A percentile compares a stretch with the other conserved stretches of the same genome.
phyloP scores from a whole-genome alignment of 352 stramenopile genomes.

The Globisporangium parvum region DNA sequence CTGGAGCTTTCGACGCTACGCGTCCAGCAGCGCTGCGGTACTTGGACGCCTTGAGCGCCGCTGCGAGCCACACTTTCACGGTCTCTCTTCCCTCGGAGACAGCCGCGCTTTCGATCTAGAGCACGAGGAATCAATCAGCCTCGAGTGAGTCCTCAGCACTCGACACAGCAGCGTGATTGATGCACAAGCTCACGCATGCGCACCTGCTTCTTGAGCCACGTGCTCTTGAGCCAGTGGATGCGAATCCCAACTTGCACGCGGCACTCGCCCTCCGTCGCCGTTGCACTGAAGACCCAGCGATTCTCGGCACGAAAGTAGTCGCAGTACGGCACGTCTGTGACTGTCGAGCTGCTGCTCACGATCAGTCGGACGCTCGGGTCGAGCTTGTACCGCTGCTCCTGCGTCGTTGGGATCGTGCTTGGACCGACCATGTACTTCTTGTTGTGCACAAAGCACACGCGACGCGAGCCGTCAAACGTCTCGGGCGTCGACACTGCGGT shows the following conservation, averaged over 20 bases:
- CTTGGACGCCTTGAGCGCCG: constrained; percentile 27
- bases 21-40: not conserved
- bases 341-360: constrained; percentile 60
- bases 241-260: constrained; percentile 59
- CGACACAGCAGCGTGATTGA: not conserved
- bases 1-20: constrained; percentile 1
- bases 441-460: constrained; percentile 70
- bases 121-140: not conserved
- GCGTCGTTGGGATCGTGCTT: constrained; percentile 65
- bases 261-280: constrained; percentile 27
- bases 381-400: constrained; percentile 66
- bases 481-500: constrained; percentile 50
- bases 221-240: constrained; percentile 77
- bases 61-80: constrained; percentile 36
- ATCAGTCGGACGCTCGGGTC: constrained; percentile 37
- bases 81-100: constrained; percentile 65
- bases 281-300: constrained; percentile 78
- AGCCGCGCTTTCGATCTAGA: constrained; percentile 74
- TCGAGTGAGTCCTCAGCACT: not conserved
- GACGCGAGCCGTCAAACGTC: constrained; percentile 51
- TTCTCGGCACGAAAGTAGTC: constrained; percentile 86
- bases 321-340: constrained; percentile 79
- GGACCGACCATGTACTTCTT: constrained; percentile 88
- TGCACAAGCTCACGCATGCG: not conserved
- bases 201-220: constrained; percentile 86